A percentile compares a stretch with the other conserved stretches of the same genome.
Evolutionary conservation across 345 rosid species (phyloP).

Genomic region (Eucalyptus regnans): DNA sequence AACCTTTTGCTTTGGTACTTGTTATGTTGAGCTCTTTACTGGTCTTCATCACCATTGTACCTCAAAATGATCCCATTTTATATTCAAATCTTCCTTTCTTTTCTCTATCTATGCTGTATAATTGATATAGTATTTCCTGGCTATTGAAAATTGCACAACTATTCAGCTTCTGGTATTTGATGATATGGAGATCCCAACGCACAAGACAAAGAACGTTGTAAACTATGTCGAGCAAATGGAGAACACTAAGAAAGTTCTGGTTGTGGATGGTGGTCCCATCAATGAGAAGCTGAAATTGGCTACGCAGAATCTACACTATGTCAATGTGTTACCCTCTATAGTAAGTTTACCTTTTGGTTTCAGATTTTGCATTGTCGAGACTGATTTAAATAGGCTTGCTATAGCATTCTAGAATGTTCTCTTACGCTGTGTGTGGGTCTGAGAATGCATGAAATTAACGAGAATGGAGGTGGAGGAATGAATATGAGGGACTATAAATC

Average conservation of each 20-base stretch:
- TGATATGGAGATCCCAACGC: slow-evolving; percentile 65
- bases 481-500: neutral
- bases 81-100: neutral
- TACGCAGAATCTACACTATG: slow-evolving; percentile 82
- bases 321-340: slow-evolving; percentile 74
- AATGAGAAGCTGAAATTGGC: slow-evolving; percentile 85
- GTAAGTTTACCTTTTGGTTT: slow-evolving; percentile 33
- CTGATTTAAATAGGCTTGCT: neutral
- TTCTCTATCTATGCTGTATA: neutral
- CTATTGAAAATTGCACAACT: neutral
- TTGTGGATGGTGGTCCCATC: slow-evolving; percentile 71
- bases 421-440: neutral
- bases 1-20: neutral
- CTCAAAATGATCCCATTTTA: neutral
- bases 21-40: neutral
- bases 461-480: neutral
- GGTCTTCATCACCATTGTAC: neutral
- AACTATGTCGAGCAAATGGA: slow-evolving; percentile 63
- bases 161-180: slow-evolving; percentile 81
- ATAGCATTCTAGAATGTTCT: neutral
- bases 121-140: neutral
- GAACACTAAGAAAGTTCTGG: slow-evolving; percentile 66
- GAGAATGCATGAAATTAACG: neutral
- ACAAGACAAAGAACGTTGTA: slow-evolving; percentile 79
- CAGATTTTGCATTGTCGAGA: neutral